Percentiles rank a stretch among this genome's conserved stretches.
Conservation (phyloP, 1,284 basidiomycete species). For the Cutaneotrichosporon dermatis region DNA sequence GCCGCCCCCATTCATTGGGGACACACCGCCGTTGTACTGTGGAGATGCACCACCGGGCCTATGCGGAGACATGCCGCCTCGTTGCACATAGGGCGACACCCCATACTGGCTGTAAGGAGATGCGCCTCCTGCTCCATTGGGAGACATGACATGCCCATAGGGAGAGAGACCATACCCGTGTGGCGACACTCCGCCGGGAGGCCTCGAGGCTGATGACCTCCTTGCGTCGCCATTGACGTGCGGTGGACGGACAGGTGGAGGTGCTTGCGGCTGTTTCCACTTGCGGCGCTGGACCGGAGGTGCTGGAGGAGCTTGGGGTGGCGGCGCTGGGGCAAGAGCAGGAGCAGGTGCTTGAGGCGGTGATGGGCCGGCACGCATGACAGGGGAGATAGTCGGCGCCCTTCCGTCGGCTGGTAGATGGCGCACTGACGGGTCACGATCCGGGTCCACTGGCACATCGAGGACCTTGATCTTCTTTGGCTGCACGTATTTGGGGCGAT, state of each 20-base stretch:
- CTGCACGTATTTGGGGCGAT: conserved; percentile 24
- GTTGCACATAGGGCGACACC: not conserved
- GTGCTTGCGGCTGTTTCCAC: not conserved
- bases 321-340: not conserved
- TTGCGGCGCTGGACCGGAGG: not conserved
- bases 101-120: not conserved
- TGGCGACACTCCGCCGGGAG: too few species aligned
- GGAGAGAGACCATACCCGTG: not conserved
- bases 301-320: not conserved
- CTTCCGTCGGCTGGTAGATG: not conserved
- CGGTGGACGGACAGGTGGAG: not conserved
- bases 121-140: not conserved
- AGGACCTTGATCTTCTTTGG: conserved; percentile 20
- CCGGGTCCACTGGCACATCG: conserved; percentile 14
- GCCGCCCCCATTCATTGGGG: not conserved
- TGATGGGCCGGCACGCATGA: too few species aligned
- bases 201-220: not conserved
- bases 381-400: not conserved
- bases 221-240: not conserved
- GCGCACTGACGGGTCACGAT: not conserved
- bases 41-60: not conserved
- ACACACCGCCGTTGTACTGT: not conserved
- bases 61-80: not conserved
- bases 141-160: too few species aligned
- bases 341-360: not conserved